Conservation (phyloP, 371 early-diverging fungal genomes). For the Mortierella sp. region DNA sequence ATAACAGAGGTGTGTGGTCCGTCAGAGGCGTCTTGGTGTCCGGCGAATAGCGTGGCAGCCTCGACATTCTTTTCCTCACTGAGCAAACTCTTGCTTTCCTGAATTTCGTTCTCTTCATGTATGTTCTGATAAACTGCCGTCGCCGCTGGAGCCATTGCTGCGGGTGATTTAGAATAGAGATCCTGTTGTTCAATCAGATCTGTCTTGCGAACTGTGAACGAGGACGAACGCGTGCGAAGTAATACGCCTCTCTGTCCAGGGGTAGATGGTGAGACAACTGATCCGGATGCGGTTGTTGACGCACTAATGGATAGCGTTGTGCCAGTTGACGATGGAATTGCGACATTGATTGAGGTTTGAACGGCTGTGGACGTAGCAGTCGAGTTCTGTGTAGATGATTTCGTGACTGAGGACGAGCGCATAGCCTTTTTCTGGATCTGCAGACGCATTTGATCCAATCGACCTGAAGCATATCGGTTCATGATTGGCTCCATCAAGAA, state of each 20-base stretch:
- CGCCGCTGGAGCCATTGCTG: background rate
- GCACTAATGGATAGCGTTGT: background rate
- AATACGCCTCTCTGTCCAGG: conserved; percentile 8
- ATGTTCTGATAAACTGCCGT: background rate
- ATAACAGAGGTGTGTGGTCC: background rate
- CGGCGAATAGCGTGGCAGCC: background rate
- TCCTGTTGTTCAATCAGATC: conserved; percentile 15
- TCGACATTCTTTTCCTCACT: conserved; percentile 20
- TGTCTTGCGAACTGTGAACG: conserved; percentile 27
- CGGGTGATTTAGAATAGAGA: background rate
- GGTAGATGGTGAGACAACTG: background rate
- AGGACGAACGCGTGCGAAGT: conserved; percentile 43
- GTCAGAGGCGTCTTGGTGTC: background rate
- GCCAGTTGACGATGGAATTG: background rate
- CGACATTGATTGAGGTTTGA: conserved; percentile 12
- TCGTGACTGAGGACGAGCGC: conserved; percentile 12
- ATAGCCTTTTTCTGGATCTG: conserved; percentile 46
- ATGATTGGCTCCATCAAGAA: conserved; percentile 54
- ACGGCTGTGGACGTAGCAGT: conserved; percentile 27
- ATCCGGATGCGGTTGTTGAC: background rate
- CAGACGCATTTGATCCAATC: conserved; percentile 49
- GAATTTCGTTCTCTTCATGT: conserved; percentile 22
- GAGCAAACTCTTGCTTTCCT: conserved; percentile 28
- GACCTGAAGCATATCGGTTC: conserved; percentile 48
- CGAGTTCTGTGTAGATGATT: conserved; percentile 2